Conservation (phyloP, 2,329 filamentous ascomycete species). For the Dothiorella sarmentorum region DNA sequence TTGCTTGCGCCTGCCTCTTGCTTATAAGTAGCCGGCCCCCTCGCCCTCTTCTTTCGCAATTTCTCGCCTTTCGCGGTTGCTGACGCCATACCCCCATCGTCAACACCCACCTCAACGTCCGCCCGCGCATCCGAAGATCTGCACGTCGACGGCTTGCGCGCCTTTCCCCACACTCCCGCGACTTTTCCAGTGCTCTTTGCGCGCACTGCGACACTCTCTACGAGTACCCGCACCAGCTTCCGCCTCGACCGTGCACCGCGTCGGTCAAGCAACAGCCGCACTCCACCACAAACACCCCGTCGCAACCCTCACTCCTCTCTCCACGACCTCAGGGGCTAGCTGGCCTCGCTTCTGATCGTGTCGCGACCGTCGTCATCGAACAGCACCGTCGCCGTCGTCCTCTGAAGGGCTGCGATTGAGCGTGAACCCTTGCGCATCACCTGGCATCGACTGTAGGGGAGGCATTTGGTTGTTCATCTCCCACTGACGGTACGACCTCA, state of each 20-base stretch:
- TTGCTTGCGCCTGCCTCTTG: background rate
- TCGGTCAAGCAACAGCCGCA: conserved; percentile 3
- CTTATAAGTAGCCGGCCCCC: too few relatives aligned
- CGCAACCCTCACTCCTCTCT: background rate
- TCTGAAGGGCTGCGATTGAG: conserved; percentile 22
- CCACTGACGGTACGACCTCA: conserved; percentile 57
- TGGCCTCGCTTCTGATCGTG: conserved; percentile 40
- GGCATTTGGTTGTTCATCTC: conserved; percentile 99
- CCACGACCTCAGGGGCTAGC: conserved; percentile 37
- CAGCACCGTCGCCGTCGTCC: conserved; percentile 27
- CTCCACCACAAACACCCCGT: background rate
- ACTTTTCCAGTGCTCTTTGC: background rate
- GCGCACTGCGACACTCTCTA: conserved; percentile 15
- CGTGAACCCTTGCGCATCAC: conserved; percentile 17
- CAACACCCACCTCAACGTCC: background rate
- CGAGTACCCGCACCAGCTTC: background rate
- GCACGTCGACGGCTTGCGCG: background rate
- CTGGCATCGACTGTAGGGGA: conserved; percentile 66
- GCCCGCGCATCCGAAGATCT: background rate
- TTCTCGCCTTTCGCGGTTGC: background rate
- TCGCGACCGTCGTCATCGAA: background rate
- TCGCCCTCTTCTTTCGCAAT: too few relatives aligned
- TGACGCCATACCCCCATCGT: background rate
- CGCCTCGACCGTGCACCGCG: background rate
- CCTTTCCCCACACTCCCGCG: background rate